A percentile compares a stretch with the other conserved stretches of the same genome.
These are phyloP conservation scores for Ceratocystis destructans DNA, from an alignment of 2,329 filamentous ascomycete genomes.

Conservation along the genomic window DNA sequence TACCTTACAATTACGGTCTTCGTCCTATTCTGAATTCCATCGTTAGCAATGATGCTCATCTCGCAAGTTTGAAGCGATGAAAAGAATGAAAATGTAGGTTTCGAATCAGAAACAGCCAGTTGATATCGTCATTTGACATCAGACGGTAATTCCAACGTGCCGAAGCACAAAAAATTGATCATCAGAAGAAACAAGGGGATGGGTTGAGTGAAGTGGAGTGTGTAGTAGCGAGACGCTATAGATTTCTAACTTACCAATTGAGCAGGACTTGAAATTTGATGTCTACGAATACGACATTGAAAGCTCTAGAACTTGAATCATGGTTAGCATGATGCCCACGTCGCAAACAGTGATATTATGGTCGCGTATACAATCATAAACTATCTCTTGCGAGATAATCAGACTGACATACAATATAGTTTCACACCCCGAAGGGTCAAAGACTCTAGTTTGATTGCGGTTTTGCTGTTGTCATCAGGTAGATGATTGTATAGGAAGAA, in stretches of 20 bases:
- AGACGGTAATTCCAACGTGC: conserved; percentile 91
- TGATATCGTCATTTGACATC: conserved; percentile 63
- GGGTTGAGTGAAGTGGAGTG: neutral
- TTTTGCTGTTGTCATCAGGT: conserved; percentile 71
- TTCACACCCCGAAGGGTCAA: conserved; percentile 74
- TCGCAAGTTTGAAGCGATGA: neutral
- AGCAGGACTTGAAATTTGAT: conserved; percentile 9
- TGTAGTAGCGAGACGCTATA: neutral
- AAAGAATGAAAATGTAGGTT: conserved; percentile 6
- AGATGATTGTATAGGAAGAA: conserved; percentile 19
- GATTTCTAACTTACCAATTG: conserved; percentile 12
- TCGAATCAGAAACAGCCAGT: conserved; percentile 71
- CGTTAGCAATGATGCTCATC: conserved; percentile 26
- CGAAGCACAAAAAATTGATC: conserved; percentile 47
- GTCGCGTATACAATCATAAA: conserved; percentile 6
- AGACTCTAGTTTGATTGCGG: conserved; percentile 98
- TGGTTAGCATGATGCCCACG: neutral
- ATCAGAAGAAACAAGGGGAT: conserved; percentile 30
- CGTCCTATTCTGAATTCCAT: conserved; percentile 19
- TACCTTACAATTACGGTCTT: conserved; percentile 15
- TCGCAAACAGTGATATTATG: neutral
- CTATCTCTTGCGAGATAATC: conserved; percentile 33
- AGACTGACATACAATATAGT: conserved; percentile 85
- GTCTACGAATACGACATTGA: conserved; percentile 10
- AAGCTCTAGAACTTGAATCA: conserved; percentile 13